Evolutionary conservation across 768 basidiomycete genomes (phyloP).

Genomic region (Podaxis carcinomalis): DNA sequence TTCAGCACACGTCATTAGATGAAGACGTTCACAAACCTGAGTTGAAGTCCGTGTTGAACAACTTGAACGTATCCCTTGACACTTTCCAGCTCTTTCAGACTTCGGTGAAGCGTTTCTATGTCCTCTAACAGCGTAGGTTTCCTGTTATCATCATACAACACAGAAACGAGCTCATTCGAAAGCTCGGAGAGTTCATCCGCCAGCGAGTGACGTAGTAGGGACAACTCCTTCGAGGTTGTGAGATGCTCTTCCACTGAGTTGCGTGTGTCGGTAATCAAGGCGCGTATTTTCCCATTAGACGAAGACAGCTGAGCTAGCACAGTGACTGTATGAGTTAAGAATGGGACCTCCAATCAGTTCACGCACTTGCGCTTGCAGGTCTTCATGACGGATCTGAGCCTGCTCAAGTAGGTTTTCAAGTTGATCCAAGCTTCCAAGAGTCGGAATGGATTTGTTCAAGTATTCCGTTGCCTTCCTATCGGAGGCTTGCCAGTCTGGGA

Average conservation of each 20-base stretch:
- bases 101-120: slow-evolving; percentile 73
- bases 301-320: slow-evolving; percentile 53
- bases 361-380: slow-evolving; percentile 44
- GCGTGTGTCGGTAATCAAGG: slow-evolving; percentile 45
- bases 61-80: slow-evolving; percentile 75
- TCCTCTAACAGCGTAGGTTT: slow-evolving; percentile 73
- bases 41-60: slow-evolving; percentile 61
- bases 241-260: slow-evolving; percentile 44
- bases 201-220: slow-evolving; percentile 71
- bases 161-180: slow-evolving; percentile 58
- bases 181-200: slow-evolving; percentile 74
- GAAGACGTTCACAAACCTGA: slow-evolving; percentile 50
- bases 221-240: slow-evolving; percentile 65
- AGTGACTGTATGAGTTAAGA: slow-evolving; percentile 31
- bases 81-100: slow-evolving; percentile 70
- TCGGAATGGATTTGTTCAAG: slow-evolving; percentile 44
- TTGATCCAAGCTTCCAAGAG: slow-evolving; percentile 46
- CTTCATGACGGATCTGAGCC: slow-evolving; percentile 34
- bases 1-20: slow-evolving; percentile 7
- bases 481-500: slow-evolving; percentile 37
- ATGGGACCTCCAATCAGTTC: slow-evolving; percentile 10
- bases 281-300: slow-evolving; percentile 46
- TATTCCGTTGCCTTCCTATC: slow-evolving; percentile 28
- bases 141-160: slow-evolving; percentile 41
- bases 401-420: slow-evolving; percentile 41